A percentile compares a stretch with the other conserved stretches of the same genome.
phyloP scores from a whole-genome alignment of 257 asterid species.

The Nicotiana knightiana region DNA sequence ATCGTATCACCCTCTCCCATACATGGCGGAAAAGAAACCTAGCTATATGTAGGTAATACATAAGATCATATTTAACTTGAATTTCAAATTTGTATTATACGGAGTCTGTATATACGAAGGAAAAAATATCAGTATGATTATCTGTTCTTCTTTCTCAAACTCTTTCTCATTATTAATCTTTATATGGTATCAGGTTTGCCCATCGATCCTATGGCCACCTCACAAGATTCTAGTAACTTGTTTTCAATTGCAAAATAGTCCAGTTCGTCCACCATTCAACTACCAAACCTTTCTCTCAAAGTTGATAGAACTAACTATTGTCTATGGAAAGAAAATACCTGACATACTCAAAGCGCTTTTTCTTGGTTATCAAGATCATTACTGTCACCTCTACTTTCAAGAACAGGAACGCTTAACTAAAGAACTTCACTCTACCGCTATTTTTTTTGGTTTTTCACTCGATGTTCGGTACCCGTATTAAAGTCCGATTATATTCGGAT shows the following conservation, averaged over 20 bases:
- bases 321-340: neutral
- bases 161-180: neutral
- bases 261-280: neutral
- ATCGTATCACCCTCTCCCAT: no score
- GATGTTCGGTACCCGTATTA: no score
- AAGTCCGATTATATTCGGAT: no score
- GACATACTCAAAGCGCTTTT: neutral
- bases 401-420: no score
- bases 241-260: neutral
- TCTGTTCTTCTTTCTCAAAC: neutral
- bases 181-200: neutral
- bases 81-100: no score
- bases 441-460: no score
- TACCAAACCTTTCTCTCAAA: neutral
- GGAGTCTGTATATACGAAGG: no score
- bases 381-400: neutral
- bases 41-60: no score
- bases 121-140: no score
- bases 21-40: no score
- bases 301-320: neutral
- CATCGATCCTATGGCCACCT: neutral
- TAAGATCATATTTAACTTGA: no score
- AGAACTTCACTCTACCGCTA: no score
- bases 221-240: neutral
- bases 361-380: neutral